phyloP scores from a whole-genome alignment of 495 filamentous ascomycete species.

The Penicillium dipodomyicola region DNA sequence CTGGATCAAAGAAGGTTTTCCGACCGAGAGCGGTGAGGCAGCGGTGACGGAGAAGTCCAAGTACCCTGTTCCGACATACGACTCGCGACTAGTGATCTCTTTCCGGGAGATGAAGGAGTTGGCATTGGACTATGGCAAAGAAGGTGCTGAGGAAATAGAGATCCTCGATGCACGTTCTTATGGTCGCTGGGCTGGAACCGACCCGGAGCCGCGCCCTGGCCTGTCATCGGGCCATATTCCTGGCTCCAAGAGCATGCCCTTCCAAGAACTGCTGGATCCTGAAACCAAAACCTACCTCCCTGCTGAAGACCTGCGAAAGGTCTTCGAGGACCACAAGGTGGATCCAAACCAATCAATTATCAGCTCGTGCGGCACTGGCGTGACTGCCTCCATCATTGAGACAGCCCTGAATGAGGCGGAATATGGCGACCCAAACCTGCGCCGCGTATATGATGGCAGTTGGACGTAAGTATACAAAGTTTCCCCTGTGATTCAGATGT shows the following conservation, averaged over 20 bases:
- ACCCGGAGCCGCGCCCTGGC: slow-evolving; percentile 82
- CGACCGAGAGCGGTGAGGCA: slow-evolving; percentile 74
- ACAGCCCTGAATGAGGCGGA: slow-evolving; percentile 78
- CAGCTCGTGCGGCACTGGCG: slow-evolving; percentile 87
- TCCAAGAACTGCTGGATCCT: slow-evolving; percentile 76
- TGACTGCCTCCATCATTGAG: slow-evolving; percentile 91
- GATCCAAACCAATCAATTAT: slow-evolving; percentile 84
- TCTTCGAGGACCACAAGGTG: slow-evolving; percentile 76
- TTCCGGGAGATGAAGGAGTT: slow-evolving; percentile 81
- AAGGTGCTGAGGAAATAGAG: slow-evolving; percentile 77
- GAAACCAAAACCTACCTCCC: slow-evolving; percentile 78
- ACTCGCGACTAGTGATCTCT: slow-evolving; percentile 55
- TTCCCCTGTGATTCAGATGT: background rate
- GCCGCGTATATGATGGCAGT: slow-evolving; percentile 89
- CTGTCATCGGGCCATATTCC: slow-evolving; percentile 92
- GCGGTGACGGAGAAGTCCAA: slow-evolving; percentile 53
- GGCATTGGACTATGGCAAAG: slow-evolving; percentile 70
- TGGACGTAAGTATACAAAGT: slow-evolving; percentile 78
- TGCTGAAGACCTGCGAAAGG: slow-evolving; percentile 61
- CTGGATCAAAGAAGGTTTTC: slow-evolving; percentile 79
- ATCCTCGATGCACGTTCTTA: slow-evolving; percentile 83
- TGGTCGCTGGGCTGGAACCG: slow-evolving; percentile 77
- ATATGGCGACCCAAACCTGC: slow-evolving; percentile 62
- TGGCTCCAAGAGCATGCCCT: slow-evolving; percentile 77
- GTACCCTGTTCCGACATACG: slow-evolving; percentile 56